Evolutionary conservation across 1,284 basidiomycete genomes (phyloP).

Genomic region (Taiwanofungus camphoratus): DNA sequence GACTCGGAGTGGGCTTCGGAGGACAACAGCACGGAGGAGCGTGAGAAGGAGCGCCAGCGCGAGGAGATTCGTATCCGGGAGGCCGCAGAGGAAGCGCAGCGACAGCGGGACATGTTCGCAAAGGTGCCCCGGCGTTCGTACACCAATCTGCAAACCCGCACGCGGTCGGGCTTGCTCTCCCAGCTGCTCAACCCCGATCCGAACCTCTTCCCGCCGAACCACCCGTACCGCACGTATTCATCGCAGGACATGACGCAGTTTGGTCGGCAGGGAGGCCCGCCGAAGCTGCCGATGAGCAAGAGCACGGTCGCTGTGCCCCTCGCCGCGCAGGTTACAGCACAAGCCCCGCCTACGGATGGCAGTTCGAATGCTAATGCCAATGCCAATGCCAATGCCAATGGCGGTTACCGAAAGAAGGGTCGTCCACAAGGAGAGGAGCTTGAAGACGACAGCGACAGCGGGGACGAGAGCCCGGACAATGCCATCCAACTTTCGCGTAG

Average conservation of each 20-base stretch:
- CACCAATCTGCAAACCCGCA: constrained; percentile 50
- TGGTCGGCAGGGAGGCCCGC: constrained; percentile 10
- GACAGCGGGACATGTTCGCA: constrained; percentile 71
- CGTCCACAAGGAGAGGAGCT: constrained; percentile 63
- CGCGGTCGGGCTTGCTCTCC: constrained; percentile 54
- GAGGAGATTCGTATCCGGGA: constrained; percentile 33
- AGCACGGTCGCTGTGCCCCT: constrained; percentile 60
- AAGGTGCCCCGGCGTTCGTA: constrained; percentile 69
- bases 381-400: not conserved
- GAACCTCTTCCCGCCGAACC: constrained; percentile 48
- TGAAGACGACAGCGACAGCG: constrained; percentile 63
- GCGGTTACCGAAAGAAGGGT: constrained; percentile 46
- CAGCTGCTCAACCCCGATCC: constrained; percentile 69
- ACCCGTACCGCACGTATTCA: constrained; percentile 50
- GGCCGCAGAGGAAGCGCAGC: constrained; percentile 55
- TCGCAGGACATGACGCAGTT: constrained; percentile 40
- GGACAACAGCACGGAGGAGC: constrained; percentile 34
- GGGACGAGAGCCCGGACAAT: constrained; percentile 40
- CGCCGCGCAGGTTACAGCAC: constrained; percentile 48
- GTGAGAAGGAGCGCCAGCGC: constrained; percentile 19
- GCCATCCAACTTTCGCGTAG: constrained; percentile 52
- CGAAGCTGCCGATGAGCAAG: constrained; percentile 50
- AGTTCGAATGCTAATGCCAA: too few relatives aligned
- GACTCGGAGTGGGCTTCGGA: constrained; percentile 53
- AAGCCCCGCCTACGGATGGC: constrained; percentile 17